Evolutionary conservation across 345 rosid genomes (phyloP).

Genomic region (Erysimum cheiranthoides): DNA sequence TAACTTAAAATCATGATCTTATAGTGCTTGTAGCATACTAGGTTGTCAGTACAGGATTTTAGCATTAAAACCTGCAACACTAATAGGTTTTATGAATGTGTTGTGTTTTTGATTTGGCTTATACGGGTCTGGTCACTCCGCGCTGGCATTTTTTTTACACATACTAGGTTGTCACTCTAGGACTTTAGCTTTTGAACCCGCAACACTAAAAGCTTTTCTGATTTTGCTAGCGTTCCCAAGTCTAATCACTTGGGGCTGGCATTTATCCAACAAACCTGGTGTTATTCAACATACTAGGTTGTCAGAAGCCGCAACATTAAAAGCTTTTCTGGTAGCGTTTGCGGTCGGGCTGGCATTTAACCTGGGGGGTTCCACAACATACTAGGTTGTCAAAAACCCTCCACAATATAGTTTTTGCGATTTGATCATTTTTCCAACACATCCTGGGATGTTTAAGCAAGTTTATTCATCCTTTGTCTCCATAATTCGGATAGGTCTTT

Average conservation of each 20-base stretch:
- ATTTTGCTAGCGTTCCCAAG: neutral
- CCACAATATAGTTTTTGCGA: neutral
- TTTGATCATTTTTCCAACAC: neutral
- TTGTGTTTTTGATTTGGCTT: neutral
- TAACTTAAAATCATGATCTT: slow-evolving; percentile 14
- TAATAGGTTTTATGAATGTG: neutral
- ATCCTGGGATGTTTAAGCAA: neutral
- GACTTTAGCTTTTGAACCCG: neutral
- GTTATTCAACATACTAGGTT: neutral
- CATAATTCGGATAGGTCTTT: neutral
- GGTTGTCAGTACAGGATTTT: slow-evolving; percentile 10
- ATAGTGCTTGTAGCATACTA: slow-evolving; percentile 16
- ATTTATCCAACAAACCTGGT: neutral
- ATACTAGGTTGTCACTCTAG: neutral
- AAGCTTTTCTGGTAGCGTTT: neutral
- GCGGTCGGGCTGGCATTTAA: neutral
- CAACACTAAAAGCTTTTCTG: neutral
- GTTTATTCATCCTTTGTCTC: neutral
- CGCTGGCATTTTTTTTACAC: neutral
- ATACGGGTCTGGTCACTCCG: neutral
- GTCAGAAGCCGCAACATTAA: neutral
- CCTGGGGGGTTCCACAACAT: neutral
- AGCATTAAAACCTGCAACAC: neutral
- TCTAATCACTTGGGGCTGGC: neutral
- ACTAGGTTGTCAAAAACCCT: neutral